phyloP scores from a whole-genome alignment of 1,139 yeast species.

The Blastobotrys indianensis region DNA sequence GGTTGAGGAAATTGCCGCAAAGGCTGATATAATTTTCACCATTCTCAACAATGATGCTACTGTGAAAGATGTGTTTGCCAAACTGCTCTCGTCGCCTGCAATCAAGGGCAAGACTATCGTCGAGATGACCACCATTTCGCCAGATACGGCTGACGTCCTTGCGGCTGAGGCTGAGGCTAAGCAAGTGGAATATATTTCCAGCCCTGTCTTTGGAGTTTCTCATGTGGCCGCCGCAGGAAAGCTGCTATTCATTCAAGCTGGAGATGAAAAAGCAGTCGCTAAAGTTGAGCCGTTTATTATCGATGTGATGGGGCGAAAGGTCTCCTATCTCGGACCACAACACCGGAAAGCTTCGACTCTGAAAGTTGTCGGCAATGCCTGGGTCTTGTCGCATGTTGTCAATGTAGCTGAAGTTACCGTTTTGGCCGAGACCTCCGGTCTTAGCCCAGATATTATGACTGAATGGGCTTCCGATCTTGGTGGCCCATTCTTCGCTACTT shows the following conservation, averaged over 20 bases:
- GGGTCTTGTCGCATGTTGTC: slow-evolving; percentile 29
- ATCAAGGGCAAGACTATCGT: slow-evolving; percentile 24
- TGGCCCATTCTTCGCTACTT: slow-evolving; percentile 22
- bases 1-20: slow-evolving; percentile 15
- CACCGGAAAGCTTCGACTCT: slow-evolving; percentile 23
- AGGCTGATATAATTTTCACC: slow-evolving; percentile 18
- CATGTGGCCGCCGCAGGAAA: slow-evolving; percentile 27
- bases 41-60: slow-evolving; percentile 21
- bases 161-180: slow-evolving; percentile 14
- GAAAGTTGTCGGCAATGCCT: slow-evolving; percentile 30
- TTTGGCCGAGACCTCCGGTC: slow-evolving; percentile 27
- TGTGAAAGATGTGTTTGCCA: slow-evolving; percentile 13
- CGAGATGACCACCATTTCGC: slow-evolving; percentile 29
- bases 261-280: slow-evolving; percentile 22
- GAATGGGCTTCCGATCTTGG: slow-evolving; percentile 21
- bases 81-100: slow-evolving; percentile 7
- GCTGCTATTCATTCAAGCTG: slow-evolving; percentile 27
- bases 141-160: slow-evolving; percentile 24
- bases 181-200: slow-evolving; percentile 25
- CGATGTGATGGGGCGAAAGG: slow-evolving; percentile 26
- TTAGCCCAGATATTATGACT: slow-evolving; percentile 19
- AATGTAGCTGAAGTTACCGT: slow-evolving; percentile 26
- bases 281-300: slow-evolving; percentile 22
- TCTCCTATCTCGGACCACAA: slow-evolving; percentile 26
- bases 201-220: slow-evolving; percentile 32